Evolutionary conservation across 805 yeast genomes (phyloP).

Genomic region (Tanozyma kutaoensis): DNA sequence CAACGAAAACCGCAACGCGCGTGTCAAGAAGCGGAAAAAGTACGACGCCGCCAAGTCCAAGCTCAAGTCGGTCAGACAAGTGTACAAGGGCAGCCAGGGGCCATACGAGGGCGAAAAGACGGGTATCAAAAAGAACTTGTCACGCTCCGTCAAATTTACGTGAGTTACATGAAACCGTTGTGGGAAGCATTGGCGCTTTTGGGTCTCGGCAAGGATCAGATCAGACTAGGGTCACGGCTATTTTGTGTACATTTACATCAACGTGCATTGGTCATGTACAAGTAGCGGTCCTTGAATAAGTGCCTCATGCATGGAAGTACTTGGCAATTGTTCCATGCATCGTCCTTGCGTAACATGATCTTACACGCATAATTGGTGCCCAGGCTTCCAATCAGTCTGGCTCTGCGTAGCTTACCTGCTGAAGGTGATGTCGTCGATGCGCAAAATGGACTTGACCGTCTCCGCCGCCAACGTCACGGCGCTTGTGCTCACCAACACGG

Average conservation of each 20-base stretch:
- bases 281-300: too few species aligned
- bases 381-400: too few species aligned
- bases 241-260: too few species aligned
- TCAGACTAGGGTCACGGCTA: too few species aligned
- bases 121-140: constrained; percentile 89
- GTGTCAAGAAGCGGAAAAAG: constrained; percentile 97
- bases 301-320: too few species aligned
- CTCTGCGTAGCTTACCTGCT: too few species aligned
- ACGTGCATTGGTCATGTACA: too few species aligned
- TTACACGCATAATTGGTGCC: too few species aligned
- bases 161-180: constrained; percentile 1
- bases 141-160: constrained; percentile 70
- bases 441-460: constrained; percentile 86
- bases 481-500: constrained; percentile 87
- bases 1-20: constrained; percentile 88
- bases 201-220: too few species aligned
- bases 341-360: too few species aligned
- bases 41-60: constrained; percentile 92
- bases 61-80: constrained; percentile 80
- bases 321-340: too few species aligned
- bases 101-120: constrained; percentile 91
- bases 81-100: constrained; percentile 58
- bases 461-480: constrained; percentile 93
- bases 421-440: constrained; percentile 97
- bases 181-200: too few species aligned